Conservation (phyloP, 2,329 filamentous ascomycete genomes). For the Aspergillus hortae region DNA sequence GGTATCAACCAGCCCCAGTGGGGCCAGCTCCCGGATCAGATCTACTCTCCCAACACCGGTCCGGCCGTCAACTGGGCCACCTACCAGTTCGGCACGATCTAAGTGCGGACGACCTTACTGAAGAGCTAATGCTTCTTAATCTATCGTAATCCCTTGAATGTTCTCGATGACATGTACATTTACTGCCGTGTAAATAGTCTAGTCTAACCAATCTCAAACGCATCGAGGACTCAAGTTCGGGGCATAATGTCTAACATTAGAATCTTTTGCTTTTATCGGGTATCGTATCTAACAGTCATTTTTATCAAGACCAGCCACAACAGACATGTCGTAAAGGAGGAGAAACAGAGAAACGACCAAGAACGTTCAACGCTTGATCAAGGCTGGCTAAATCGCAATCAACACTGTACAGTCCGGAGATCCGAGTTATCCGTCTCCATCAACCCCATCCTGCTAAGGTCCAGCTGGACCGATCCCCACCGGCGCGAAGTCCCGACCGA, state of each 20-base stretch:
- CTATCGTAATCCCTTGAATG: neutral
- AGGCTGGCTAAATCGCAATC: neutral
- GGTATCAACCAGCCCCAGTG: conserved; percentile 89
- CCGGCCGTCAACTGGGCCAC: conserved; percentile 43
- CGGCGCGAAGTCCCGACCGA: conserved; percentile 36
- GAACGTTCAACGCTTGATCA: neutral
- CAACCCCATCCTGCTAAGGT: conserved; percentile 47
- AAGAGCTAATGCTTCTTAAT: neutral
- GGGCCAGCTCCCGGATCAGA: conserved; percentile 55
- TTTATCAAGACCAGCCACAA: neutral
- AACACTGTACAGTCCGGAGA: neutral
- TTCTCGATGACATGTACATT: conserved; percentile 1
- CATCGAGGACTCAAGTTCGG: neutral
- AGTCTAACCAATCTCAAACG: neutral
- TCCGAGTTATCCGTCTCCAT: conserved; percentile 5
- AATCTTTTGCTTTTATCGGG: conserved; percentile 7
- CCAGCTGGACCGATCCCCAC: conserved; percentile 47
- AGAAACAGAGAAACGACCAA: neutral
- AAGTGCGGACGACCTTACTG: conserved; percentile 5
- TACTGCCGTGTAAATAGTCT: conserved; percentile 1
- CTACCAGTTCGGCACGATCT: conserved; percentile 43
- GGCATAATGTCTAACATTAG: neutral
- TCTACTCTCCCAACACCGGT: conserved; percentile 38
- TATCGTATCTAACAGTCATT: conserved; percentile 11
- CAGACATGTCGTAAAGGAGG: neutral